Conservation (phyloP, 371 early-diverging fungal genomes). For the Entomophthora muscae region DNA sequence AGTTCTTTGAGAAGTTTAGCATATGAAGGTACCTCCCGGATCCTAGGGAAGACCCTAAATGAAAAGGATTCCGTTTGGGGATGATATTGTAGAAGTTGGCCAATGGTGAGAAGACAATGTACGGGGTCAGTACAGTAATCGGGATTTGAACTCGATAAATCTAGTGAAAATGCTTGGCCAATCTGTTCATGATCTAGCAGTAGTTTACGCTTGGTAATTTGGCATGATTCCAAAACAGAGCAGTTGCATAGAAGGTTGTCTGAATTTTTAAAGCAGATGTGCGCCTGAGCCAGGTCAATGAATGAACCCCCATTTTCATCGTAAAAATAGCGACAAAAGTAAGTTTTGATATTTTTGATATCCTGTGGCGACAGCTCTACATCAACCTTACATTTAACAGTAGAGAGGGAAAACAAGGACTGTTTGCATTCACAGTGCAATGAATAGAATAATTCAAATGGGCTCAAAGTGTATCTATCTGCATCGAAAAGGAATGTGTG, state of each 20-base stretch:
- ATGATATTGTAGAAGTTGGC: neutral
- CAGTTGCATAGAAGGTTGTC: neutral
- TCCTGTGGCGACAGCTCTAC: conserved; percentile 5
- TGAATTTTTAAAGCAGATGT: neutral
- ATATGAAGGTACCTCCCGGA: neutral
- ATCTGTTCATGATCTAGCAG: conserved; percentile 8
- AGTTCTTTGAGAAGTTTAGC: neutral
- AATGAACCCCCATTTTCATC: conserved; percentile 10
- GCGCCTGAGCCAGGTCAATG: conserved; percentile 6
- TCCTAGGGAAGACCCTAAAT: neutral
- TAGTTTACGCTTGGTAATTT: conserved; percentile 4
- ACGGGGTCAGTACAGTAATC: neutral
- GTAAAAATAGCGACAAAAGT: conserved; percentile 13
- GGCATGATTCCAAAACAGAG: neutral
- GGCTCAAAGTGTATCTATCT: neutral
- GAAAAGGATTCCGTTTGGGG: neutral
- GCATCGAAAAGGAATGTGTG: conserved; percentile 10
- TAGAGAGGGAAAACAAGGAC: neutral
- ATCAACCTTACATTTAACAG: conserved; percentile 10
- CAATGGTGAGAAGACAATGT: neutral
- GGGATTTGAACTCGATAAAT: neutral
- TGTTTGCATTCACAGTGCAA: conserved; percentile 11
- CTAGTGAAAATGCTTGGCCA: neutral
- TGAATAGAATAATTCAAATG: conserved; percentile 8
- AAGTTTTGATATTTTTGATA: conserved; percentile 7